Conservation (phyloP, 208 protist species). For the Leptomonas pyrrhocoris region DNA sequence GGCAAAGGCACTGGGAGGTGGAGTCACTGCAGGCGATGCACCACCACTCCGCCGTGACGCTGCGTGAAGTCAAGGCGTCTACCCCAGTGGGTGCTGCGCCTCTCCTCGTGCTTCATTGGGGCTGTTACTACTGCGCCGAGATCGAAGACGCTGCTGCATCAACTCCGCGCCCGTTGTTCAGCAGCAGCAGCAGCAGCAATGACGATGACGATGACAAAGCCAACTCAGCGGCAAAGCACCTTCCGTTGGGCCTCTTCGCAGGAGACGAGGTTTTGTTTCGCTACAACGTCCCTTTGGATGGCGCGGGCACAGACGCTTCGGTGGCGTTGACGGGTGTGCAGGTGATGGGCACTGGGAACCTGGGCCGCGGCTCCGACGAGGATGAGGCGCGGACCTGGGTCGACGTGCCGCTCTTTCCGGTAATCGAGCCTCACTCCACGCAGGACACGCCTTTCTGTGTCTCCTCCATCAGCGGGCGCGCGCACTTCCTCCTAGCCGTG, state of each 20-base stretch:
- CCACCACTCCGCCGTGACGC: slow-evolving; percentile 68
- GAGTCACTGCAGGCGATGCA: slow-evolving; percentile 69
- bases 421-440: neutral
- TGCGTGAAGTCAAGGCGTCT: slow-evolving; percentile 18
- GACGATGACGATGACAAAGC: too few relatives aligned
- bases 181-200: neutral
- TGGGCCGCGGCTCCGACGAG: slow-evolving; percentile 64
- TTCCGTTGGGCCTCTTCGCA: slow-evolving; percentile 43
- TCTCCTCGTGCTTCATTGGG: slow-evolving; percentile 63
- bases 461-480: slow-evolving; percentile 42
- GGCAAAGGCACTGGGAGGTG: slow-evolving; percentile 30
- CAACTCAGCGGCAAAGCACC: too few relatives aligned
- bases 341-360: slow-evolving; percentile 57
- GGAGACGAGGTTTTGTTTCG: slow-evolving; percentile 68
- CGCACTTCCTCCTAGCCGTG: slow-evolving; percentile 55
- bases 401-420: slow-evolving; percentile 9
- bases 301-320: neutral
- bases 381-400: slow-evolving; percentile 34
- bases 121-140: slow-evolving; percentile 82
- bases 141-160: slow-evolving; percentile 72
- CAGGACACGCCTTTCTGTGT: slow-evolving; percentile 3
- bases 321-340: slow-evolving; percentile 13
- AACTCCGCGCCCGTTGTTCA: slow-evolving; percentile 38
- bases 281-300: slow-evolving; percentile 10
- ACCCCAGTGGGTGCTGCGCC: neutral